Conservation (phyloP, 2,329 filamentous ascomycete genomes). For the Colletotrichum sojae region DNA sequence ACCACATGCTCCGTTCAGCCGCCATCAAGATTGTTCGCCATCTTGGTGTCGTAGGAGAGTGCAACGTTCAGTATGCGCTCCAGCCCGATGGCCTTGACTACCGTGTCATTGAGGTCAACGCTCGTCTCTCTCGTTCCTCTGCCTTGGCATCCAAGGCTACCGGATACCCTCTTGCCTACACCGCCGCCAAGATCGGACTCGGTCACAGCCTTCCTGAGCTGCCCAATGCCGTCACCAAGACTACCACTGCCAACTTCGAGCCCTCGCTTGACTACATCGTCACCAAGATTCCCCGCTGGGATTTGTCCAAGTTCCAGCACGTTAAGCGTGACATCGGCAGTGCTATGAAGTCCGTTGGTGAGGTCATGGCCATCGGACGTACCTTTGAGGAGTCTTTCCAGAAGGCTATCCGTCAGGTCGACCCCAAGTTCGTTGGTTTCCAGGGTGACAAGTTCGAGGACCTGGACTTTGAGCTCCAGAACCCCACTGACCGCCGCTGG, state of each 20-base stretch:
- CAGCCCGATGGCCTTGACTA: constrained; percentile 98
- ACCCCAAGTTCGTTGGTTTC: constrained; percentile 92
- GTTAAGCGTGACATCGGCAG: constrained; percentile 98
- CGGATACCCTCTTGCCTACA: constrained; percentile 96
- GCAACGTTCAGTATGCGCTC: constrained; percentile 89
- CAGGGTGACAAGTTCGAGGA: constrained; percentile 96
- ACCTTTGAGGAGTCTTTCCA: constrained; percentile 99
- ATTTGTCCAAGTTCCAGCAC: constrained; percentile 98
- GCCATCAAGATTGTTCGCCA: constrained; percentile 99
- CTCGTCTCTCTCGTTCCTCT: constrained; percentile 96
- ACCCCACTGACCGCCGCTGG: constrained; percentile 97
- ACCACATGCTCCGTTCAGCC: constrained; percentile 98
- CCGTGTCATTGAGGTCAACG: constrained; percentile 98
- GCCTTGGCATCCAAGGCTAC: constrained; percentile 98
- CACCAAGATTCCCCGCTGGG: constrained; percentile 98
- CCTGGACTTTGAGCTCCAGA: constrained; percentile 88
- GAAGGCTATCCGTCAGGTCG: constrained; percentile 97
- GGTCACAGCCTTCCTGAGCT: constrained; percentile 96
- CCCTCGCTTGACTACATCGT: constrained; percentile 98
- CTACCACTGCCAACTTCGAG: constrained; percentile 98
- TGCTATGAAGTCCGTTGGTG: constrained; percentile 98
- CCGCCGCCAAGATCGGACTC: constrained; percentile 97
- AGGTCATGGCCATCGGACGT: constrained; percentile 99
- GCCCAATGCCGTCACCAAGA: constrained; percentile 98
- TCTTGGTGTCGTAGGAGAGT: constrained; percentile 96